Conservation (phyloP, 306 rosid species). For the Vigna reflexopilosa region DNA sequence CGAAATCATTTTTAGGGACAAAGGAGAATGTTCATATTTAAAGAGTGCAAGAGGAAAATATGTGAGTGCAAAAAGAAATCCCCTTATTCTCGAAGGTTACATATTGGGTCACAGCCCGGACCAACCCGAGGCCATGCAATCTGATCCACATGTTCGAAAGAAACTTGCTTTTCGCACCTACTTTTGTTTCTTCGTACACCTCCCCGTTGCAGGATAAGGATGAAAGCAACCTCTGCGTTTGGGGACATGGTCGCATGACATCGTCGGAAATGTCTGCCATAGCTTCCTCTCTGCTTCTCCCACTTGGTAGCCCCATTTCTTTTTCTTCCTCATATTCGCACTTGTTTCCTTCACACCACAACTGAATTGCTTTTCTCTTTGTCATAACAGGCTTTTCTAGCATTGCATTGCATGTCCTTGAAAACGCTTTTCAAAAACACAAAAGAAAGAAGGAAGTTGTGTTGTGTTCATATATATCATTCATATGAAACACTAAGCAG, state of each 20-base stretch:
- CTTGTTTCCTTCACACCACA: background rate
- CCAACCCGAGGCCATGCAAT: no score
- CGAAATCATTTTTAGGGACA: no score
- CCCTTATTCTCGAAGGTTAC: no score
- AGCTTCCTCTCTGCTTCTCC: slow-evolving; percentile 69
- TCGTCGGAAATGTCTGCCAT: slow-evolving; percentile 40
- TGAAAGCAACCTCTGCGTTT: background rate
- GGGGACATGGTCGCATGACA: slow-evolving; percentile 37
- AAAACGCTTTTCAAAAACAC: background rate
- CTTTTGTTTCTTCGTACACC: no score
- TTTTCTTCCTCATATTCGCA: background rate
- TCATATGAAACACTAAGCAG: background rate
- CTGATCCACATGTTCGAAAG: no score
- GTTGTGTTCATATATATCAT: background rate
- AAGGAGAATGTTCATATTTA: no score
- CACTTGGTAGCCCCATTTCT: slow-evolving; percentile 55
- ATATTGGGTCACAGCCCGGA: no score
- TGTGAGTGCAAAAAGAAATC: no score
- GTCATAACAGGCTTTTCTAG: background rate
- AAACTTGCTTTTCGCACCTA: no score
- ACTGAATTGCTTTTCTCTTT: background rate
- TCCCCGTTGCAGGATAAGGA: no score
- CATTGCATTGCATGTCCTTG: background rate
- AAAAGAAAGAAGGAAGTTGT: background rate
- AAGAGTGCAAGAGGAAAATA: no score